Evolutionary conservation across 371 early-diverging fungal genomes (phyloP).

Genomic region (Vairimorpha apis): DNA sequence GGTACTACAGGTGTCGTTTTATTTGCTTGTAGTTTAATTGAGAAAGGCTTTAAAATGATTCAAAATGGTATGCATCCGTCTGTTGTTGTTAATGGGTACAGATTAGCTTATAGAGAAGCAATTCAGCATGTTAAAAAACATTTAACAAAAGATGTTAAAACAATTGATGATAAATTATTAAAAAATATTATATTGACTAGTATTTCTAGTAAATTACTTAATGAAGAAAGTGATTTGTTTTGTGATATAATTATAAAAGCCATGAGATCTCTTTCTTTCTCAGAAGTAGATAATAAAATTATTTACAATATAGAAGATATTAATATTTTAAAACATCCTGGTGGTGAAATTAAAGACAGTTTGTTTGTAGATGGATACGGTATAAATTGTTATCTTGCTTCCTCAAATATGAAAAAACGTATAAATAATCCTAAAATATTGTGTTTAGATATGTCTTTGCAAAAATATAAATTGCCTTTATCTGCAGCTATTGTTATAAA

Average conservation of each 20-base stretch:
- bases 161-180: conserved; percentile 19
- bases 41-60: conserved; percentile 86
- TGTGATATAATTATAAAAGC: conserved; percentile 88
- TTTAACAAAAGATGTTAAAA: conserved; percentile 65
- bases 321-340: conserved; percentile 95
- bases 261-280: conserved; percentile 78
- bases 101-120: conserved; percentile 91
- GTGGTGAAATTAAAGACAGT: conserved; percentile 83
- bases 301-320: conserved; percentile 92
- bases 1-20: conserved; percentile 99
- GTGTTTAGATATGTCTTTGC: conserved; percentile 95
- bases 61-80: conserved; percentile 95
- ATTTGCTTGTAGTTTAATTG: conserved; percentile 89
- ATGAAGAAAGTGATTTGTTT: conserved; percentile 79
- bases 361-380: conserved; percentile 87
- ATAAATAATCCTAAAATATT: conserved; percentile 80
- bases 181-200: conserved; percentile 91
- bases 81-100: conserved; percentile 91
- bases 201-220: conserved; percentile 95
- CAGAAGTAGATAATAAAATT: conserved; percentile 73
- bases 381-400: conserved; percentile 85
- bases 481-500: conserved; percentile 93
- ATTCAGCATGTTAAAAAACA: conserved; percentile 91
- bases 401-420: conserved; percentile 64
- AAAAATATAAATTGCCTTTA: conserved; percentile 93